Percentiles rank a stretch among this genome's conserved stretches.
Evolutionary conservation across 164 flowering plant species (phyloP).

Genomic region (Chimonanthus praecox): DNA sequence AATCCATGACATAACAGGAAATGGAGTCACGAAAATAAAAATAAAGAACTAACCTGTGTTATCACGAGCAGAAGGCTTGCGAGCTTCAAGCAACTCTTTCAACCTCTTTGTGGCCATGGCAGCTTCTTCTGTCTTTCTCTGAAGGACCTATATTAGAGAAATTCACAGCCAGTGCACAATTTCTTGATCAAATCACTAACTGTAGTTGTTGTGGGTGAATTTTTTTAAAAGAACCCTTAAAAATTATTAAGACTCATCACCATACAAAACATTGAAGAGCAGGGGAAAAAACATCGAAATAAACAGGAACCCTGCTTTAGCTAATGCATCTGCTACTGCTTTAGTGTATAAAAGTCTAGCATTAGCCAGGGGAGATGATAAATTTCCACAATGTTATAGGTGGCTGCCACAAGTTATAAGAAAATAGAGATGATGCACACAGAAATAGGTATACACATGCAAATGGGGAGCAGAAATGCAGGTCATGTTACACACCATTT

Average conservation of each 20-base stretch:
- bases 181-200: background rate
- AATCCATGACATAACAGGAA: background rate
- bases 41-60: conserved; percentile 44
- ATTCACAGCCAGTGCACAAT: background rate
- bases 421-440: too few relatives aligned
- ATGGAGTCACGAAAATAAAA: background rate
- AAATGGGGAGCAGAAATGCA: too few relatives aligned
- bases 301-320: background rate
- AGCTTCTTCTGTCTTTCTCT: conserved; percentile 98
- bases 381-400: too few relatives aligned
- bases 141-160: conserved; percentile 67
- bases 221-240: background rate
- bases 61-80: conserved; percentile 81
- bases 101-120: conserved; percentile 99
- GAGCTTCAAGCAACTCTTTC: conserved; percentile 92
- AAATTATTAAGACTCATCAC: background rate
- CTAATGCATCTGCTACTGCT: background rate
- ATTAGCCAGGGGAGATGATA: background rate
- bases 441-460: background rate
- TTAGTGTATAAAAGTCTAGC: background rate
- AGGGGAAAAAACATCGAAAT: background rate
- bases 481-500: background rate
- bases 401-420: too few relatives aligned
- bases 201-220: background rate
- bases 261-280: background rate